Conservation (phyloP, 2,329 filamentous ascomycete genomes). For the Lasiodiplodia gonubiensis region DNA sequence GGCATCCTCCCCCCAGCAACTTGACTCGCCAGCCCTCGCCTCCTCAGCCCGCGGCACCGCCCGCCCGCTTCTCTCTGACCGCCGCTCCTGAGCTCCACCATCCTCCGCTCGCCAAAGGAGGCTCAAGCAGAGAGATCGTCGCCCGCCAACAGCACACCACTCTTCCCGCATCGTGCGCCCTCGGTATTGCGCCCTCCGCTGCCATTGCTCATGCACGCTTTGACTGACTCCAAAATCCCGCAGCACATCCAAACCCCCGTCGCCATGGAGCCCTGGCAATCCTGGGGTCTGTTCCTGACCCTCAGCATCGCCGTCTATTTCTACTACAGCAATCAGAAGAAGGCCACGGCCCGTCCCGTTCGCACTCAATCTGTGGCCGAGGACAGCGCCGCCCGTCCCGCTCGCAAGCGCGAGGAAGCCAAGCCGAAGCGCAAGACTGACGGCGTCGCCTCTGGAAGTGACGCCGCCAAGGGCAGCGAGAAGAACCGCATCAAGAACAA, state of each 20-base stretch:
- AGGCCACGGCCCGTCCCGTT: constrained; percentile 29
- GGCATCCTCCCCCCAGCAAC: not conserved
- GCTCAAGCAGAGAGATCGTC: constrained; percentile 12
- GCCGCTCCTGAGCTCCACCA: constrained; percentile 13
- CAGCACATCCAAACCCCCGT: constrained; percentile 1
- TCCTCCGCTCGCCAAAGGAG: constrained; percentile 1
- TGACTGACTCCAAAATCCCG: constrained; percentile 11
- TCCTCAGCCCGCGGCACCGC: not conserved
- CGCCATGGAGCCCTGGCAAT: constrained; percentile 33
- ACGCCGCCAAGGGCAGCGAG: constrained; percentile 35
- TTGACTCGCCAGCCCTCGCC: not conserved
- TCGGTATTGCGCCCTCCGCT: constrained; percentile 19
- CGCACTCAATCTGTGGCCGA: constrained; percentile 13
- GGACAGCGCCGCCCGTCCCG: constrained; percentile 19
- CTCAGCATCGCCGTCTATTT: constrained; percentile 38
- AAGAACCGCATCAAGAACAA: constrained; percentile 30
- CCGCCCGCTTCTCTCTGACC: not conserved
- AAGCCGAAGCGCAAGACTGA: constrained; percentile 27
- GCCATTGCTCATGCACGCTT: constrained; percentile 23
- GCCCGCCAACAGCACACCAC: constrained; percentile 16
- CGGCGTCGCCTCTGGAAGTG: constrained; percentile 11
- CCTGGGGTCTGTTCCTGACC: constrained; percentile 42
- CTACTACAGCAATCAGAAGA: constrained; percentile 39
- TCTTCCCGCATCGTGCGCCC: constrained; percentile 15
- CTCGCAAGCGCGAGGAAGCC: constrained; percentile 25